Percentiles rank a stretch among this genome's conserved stretches.
Conservation (phyloP, 2,329 filamentous ascomycete genomes). For the Fragosphaeria purpurea region DNA sequence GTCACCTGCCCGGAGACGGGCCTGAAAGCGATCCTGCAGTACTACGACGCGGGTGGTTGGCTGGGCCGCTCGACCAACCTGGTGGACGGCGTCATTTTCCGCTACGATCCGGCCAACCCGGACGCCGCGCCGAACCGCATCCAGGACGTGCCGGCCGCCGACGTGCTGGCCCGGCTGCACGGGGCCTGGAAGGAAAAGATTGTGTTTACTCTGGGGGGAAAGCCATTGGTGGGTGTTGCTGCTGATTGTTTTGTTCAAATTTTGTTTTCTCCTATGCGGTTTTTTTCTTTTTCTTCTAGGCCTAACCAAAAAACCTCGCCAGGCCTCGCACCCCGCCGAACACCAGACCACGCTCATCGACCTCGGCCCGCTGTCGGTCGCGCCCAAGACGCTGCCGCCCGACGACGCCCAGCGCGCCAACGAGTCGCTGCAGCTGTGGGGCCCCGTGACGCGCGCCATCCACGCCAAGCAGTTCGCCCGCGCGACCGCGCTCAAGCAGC, state of each 20-base stretch:
- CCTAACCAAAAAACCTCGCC: background rate
- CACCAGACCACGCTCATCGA: slow-evolving; percentile 74
- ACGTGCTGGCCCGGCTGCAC: slow-evolving; percentile 71
- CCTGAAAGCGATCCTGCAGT: slow-evolving; percentile 85
- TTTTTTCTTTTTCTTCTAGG: background rate
- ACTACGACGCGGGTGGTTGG: slow-evolving; percentile 91
- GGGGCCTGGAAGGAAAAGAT: slow-evolving; percentile 76
- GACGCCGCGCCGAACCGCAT: slow-evolving; percentile 54
- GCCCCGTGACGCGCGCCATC: slow-evolving; percentile 78
- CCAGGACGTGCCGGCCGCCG: slow-evolving; percentile 76
- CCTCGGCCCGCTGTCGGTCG: slow-evolving; percentile 69
- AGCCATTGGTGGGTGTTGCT: slow-evolving; percentile 38
- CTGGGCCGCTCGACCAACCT: slow-evolving; percentile 84
- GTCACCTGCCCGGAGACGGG: slow-evolving; percentile 83
- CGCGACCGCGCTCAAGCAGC: slow-evolving; percentile 79
- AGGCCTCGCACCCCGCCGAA: slow-evolving; percentile 40
- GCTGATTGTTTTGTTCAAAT: slow-evolving; percentile 24
- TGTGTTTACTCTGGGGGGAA: slow-evolving; percentile 49
- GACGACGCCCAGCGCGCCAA: slow-evolving; percentile 71
- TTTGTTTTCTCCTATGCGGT: background rate
- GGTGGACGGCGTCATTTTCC: slow-evolving; percentile 84
- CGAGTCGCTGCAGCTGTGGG: slow-evolving; percentile 84
- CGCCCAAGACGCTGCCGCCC: slow-evolving; percentile 70
- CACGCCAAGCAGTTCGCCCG: slow-evolving; percentile 68
- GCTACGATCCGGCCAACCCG: slow-evolving; percentile 80